Evolutionary conservation across 2,329 filamentous ascomycete genomes (phyloP), one percentile per base, ranked within the genome.

Genomic region (Diaporthe longicolla): DNA sequence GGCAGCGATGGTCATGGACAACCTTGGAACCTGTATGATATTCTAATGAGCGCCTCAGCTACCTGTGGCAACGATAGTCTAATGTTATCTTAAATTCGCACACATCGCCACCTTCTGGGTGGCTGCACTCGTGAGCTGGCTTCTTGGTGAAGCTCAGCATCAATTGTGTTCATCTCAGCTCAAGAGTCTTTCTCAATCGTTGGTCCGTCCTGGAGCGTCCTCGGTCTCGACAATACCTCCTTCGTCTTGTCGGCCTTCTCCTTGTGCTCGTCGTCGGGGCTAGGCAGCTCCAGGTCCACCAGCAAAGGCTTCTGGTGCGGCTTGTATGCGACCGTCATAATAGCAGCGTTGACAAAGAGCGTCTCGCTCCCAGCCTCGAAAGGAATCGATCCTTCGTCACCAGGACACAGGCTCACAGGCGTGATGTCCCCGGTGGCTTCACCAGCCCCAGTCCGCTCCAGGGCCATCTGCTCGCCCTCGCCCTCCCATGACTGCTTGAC

Each of bases 261-360:
- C 50, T 19, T 24, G 35, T 76, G 59, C 26, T 73, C 61, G n/a
- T 72, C 75, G n/a, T 50, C 66, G 13, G 71, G 63, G 40, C 29
- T 40, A 9, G 77, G 79, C 48, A 91, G 80, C 35, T 87, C 83
- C 8, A 90, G 74, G 15, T 89, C 85, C 7, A 91, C 79, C 3
- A 91, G 24, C 88, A 88, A 92, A 0, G 88, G 86, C 21, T 85
- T 78, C 55, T 92, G 88, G 13, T 80, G 77, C 15, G 84, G 82
- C n/a, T 79, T 73, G 24, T 86, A 84, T 9, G 80, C 74, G 3
- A 82, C 78, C 4, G 87, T 83, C 81, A 89, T 83, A 35, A 91
- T 86, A 0, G 90, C 83, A 1, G 89, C 89, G 78, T 92, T 92
- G 13, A 92, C 82, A 77, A 92, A 91, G 9, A 92, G 78, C 0